Percentiles rank a stretch among this genome's conserved stretches.
Conservation (phyloP, 352 stramenopile species). For the Globisporangium cystogenes region DNA sequence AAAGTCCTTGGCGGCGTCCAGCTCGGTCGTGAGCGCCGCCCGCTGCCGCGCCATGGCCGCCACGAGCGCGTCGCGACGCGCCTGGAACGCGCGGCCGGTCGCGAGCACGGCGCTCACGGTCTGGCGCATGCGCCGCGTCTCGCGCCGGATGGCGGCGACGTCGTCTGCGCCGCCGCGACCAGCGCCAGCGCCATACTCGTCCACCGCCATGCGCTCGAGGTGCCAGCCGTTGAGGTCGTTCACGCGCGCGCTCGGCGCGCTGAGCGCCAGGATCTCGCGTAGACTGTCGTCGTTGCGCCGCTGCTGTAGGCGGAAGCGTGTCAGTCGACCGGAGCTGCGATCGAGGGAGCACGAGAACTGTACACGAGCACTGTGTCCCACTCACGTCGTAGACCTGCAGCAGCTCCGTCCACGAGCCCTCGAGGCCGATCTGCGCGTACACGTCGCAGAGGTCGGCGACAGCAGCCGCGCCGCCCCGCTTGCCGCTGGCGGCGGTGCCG, state of each 20-base stretch:
- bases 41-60: slow-evolving; percentile 69
- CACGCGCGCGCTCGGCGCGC: slow-evolving; percentile 44
- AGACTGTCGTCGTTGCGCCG: slow-evolving; percentile 73
- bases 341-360: no score
- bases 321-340: no score
- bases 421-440: slow-evolving; percentile 54
- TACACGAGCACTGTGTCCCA: no score
- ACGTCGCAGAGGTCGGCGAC: slow-evolving; percentile 59
- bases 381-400: slow-evolving; percentile 66
- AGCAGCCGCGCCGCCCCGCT: slow-evolving; percentile 17
- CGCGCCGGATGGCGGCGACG: slow-evolving; percentile 51
- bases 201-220: slow-evolving; percentile 77
- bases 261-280: slow-evolving; percentile 70
- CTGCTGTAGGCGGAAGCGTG: slow-evolving; percentile 28
- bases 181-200: slow-evolving; percentile 45
- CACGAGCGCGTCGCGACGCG: slow-evolving; percentile 50
- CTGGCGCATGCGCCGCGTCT: slow-evolving; percentile 53
- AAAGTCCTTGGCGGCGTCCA: slow-evolving; percentile 69
- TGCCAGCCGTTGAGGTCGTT: slow-evolving; percentile 70
- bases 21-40: slow-evolving; percentile 50
- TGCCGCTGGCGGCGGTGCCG: not conserved
- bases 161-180: slow-evolving; percentile 18
- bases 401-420: slow-evolving; percentile 66
- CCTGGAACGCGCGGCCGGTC: slow-evolving; percentile 43
- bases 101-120: slow-evolving; percentile 48